Percentiles rank a stretch among this genome's conserved stretches.
Evolutionary conservation across 768 basidiomycete genomes (phyloP).

Genomic region (Cystofilobasidium bisporidii): DNA sequence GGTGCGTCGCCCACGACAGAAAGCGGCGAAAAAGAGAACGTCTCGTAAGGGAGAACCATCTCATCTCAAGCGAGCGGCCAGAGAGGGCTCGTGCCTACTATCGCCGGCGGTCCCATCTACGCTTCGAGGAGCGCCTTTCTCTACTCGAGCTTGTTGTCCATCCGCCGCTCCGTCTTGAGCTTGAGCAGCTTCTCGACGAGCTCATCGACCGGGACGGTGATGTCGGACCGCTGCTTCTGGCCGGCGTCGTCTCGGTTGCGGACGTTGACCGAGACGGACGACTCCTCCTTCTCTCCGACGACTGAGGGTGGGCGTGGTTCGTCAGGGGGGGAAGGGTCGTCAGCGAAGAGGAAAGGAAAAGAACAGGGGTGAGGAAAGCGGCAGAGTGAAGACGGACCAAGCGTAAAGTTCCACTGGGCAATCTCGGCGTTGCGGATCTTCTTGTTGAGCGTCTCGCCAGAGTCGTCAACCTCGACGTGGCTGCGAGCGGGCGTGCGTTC

Average conservation of each 20-base stretch:
- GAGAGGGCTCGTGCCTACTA: too few relatives aligned
- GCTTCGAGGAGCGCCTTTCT: too few relatives aligned
- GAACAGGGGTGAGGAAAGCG: not conserved
- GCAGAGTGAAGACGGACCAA: slow-evolving; percentile 52
- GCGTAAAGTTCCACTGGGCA: slow-evolving; percentile 94
- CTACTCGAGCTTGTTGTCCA: slow-evolving; percentile 49
- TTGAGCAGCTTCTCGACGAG: slow-evolving; percentile 59
- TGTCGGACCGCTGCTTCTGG: slow-evolving; percentile 55
- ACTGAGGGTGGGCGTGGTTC: slow-evolving; percentile 48
- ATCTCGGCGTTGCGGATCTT: slow-evolving; percentile 96
- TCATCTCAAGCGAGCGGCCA: too few relatives aligned
- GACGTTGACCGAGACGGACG: slow-evolving; percentile 79
- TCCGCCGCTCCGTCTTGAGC: slow-evolving; percentile 54
- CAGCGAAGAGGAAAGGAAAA: slow-evolving; percentile 6
- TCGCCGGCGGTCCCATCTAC: too few relatives aligned
- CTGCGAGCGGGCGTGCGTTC: not conserved
- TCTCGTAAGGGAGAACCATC: too few relatives aligned
- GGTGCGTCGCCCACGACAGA: too few relatives aligned
- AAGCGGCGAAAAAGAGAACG: too few relatives aligned
- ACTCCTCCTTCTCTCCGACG: slow-evolving; percentile 86
- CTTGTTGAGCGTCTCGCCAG: slow-evolving; percentile 84
- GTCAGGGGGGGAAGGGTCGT: not conserved
- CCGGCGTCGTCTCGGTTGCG: slow-evolving; percentile 90
- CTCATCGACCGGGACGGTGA: slow-evolving; percentile 57
- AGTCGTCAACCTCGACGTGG: slow-evolving; percentile 85